Base-by-base conservation (phyloP, 106 monocot genomes). In the Platanthera zijinensis region DNA sequence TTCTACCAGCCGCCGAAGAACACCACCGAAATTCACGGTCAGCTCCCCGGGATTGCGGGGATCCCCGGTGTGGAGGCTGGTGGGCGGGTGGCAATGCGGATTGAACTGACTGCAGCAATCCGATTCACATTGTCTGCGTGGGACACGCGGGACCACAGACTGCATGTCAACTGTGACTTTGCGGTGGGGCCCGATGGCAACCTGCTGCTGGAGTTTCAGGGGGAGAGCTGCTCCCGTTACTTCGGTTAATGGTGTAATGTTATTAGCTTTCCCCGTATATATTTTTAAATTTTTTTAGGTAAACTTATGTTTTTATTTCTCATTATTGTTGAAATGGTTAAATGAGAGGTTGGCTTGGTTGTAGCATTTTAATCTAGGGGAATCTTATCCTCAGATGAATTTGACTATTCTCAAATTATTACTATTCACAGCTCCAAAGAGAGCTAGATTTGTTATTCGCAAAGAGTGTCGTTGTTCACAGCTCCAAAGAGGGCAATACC, bases 1-100 rank as follows among this genome's bases (percentile, higher is more conserved):
- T 89, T 86, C 84, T 96, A 85, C 75, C 88, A 92, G 80, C 84
- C 79, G 12, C 79, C 86, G 5, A 92, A 90, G 77, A 92, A 92
- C 78, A 89, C 85, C 9, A 96, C 92, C 5, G 39, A 62, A 48
- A 50, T 90, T 1, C 21, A 50, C 3, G 95, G 88, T 21, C 72
- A 75, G 56, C 68, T 85, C 54, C 66, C 21, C 19, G n/a, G 48
- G 10, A 50, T 19, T 22, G 66, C 6, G 10, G 76, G 21, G 59
- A 17, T 19, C 39, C 9, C 66, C 12, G 76, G 21, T 8, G 73
- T 82, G 5, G 75, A 46, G 59, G 13, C 32, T 4, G 68, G 70
- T 6, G 79, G 81, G 5, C 63, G 63, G 73, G 75, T 80, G 7
- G 57, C 1, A 21, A 18, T 88, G 47, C 51, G 81, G 86, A 54